Percentiles rank a stretch among this genome's conserved stretches.
These are phyloP conservation scores for Penicillium longicatenatum DNA, from an alignment of 495 filamentous ascomycete species.

Conservation along the genomic window DNA sequence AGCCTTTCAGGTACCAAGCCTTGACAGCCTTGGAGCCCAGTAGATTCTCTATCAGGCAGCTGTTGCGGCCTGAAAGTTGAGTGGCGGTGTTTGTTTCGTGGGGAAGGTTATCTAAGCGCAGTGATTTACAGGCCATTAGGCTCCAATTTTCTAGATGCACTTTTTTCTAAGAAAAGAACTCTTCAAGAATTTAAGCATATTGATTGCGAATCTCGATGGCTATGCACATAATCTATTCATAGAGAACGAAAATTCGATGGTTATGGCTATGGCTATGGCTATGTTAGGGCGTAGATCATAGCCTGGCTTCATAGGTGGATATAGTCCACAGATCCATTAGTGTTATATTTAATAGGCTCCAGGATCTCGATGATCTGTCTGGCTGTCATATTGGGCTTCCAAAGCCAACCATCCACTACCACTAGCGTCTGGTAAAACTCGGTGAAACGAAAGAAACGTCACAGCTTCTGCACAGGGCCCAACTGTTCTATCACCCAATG, in stretches of 20 bases:
- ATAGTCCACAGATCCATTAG: background rate
- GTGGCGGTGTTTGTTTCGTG: background rate
- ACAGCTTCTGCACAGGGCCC: constrained; percentile 1
- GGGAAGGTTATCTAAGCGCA: background rate
- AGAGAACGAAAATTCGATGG: background rate
- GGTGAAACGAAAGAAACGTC: background rate
- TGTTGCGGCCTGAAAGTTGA: background rate
- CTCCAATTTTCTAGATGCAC: background rate
- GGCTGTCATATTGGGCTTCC: background rate
- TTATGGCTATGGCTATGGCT: constrained; percentile 4
- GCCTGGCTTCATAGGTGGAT: background rate
- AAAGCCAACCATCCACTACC: background rate
- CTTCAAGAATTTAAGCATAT: background rate
- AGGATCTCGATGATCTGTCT: constrained; percentile 1
- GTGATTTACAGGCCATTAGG: background rate
- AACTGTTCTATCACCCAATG: constrained; percentile 46
- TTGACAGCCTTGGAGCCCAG: background rate
- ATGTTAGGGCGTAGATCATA: constrained; percentile 12
- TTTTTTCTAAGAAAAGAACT: background rate
- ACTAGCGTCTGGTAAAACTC: background rate
- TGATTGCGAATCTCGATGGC: background rate
- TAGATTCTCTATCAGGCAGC: background rate
- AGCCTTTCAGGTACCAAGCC: background rate
- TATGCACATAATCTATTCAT: background rate
- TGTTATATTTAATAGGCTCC: constrained; percentile 7